Base-by-base conservation (phyloP, 495 filamentous ascomycete genomes). In the Jackrogersella multiformis region DNA sequence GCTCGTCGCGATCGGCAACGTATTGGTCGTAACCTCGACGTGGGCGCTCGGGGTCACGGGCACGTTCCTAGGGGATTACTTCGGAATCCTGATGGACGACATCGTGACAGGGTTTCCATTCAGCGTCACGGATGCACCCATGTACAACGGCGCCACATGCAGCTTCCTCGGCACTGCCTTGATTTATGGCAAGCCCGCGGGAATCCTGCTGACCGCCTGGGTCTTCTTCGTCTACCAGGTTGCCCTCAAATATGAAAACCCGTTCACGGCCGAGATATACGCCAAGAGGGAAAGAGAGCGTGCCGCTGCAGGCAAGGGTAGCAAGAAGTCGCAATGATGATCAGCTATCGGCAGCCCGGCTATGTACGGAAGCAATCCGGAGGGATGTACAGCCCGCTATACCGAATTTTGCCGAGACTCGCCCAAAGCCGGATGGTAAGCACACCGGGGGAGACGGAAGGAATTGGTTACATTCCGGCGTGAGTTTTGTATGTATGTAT, bases 41-140 rank as follows among this genome's bases (percentile, higher is more conserved):
- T 97, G 88, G 87, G 90, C 88, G 24, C 86, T 99, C n/a, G 95
- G 95, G 42, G 83, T 99, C 63, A 98, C 95, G 8, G 96, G 95
- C 57, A 99, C 95, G 66, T 99, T 97, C 76, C 82, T 99, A 23
- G 95, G 95, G 58, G 95, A 99, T 81, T 99, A 99, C 81, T 99
- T 97, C 72, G 95, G 95, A 35, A 98, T 99, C 74, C 82, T 99
- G 66, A 96, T 98, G 95, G 93, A 97, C 73, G 83, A 87, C 72
- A 92, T 91, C 46, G 93, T 99, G 42, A 96, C 92, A 4, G 88
- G 90, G 9, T 99, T 99, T 75, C 95, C 95, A 0, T 99, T 99
- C 87, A 97, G 93, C 78, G 80, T 98, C 53, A 94, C 90, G 23
- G 87, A 87, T 64, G 91, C 93, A 35, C 95, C 95, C 38, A 99